Base-by-base conservation (phyloP, 1,139 yeast species). In the Candida glucosophila region DNA sequence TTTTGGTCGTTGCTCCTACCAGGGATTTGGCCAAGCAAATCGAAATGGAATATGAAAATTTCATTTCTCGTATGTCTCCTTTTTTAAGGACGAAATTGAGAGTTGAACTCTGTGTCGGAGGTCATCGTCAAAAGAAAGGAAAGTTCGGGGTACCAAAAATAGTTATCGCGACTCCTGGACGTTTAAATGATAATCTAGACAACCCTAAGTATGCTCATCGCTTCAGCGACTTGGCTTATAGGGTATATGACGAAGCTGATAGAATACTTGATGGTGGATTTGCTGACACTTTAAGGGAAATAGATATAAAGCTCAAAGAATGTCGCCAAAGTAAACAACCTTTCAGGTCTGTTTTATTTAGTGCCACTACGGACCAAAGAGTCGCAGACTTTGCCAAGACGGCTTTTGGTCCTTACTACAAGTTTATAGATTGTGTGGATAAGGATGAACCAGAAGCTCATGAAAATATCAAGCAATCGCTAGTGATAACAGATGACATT, bases 21-120 rank as follows among this genome's bases (percentile, higher is more conserved):
- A 73, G 97, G 58, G 96, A 88, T 53, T 67, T 88, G 41, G 96
- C 96, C 7, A 65, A 72, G 41, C 97, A 88, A 54, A 85, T 83
- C 39, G 72, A 75, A 36, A 68, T 68, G 26, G 94, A 86, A 39
- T 58, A 75, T 28, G 53, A 59, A 25, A 73, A 71, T 36, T 52
- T 75, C 8, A 33, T 45, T 13, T 28, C 32, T 4, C 29, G 36
- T 9, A 35, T 55, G 20, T 44, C 50, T 2, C 21, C 22, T 5
- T 19, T 25, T 4, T 21, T 31, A 12, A 28, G 27, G n/a, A 34
- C 35, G 12, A 32, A 38, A 22, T 33, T 43, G 14, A 28, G 36
- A 22, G 37, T 61, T 14, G 49, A 39, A 15, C 47, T 54, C 14
- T 37, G 58, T 25, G 57, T 64, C 29, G 71, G 73, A 20, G 43